Evolutionary conservation across 495 filamentous ascomycete genomes (phyloP).

Genomic region (Bacidia gigantensis): DNA sequence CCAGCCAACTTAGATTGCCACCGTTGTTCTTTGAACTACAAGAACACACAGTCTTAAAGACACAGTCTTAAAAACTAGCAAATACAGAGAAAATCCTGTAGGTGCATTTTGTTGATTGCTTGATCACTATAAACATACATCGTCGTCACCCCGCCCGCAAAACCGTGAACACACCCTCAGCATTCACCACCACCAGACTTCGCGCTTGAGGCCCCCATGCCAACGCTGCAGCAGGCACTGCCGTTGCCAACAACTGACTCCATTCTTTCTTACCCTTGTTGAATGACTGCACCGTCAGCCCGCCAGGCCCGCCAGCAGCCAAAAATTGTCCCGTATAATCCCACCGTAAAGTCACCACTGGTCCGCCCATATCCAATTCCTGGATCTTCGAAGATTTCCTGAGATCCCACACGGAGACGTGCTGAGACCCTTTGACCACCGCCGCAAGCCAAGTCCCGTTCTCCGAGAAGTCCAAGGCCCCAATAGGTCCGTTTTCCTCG

Average conservation of each 20-base stretch:
- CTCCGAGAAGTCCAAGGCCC: constrained; percentile 76
- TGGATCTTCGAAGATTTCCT: constrained; percentile 68
- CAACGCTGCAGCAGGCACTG: constrained; percentile 56
- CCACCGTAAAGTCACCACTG: constrained; percentile 61
- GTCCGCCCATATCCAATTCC: constrained; percentile 66
- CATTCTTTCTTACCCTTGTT: constrained; percentile 69
- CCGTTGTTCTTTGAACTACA: no score
- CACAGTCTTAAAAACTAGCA: no score
- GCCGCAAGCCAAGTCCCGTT: constrained; percentile 94
- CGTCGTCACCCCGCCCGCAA: constrained; percentile 28
- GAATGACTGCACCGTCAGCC: constrained; percentile 79
- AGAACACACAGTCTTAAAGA: no score
- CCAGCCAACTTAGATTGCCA: no score
- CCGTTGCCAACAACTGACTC: constrained; percentile 72
- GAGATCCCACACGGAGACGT: constrained; percentile 77
- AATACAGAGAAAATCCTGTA: no score
- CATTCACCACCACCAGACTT: constrained; percentile 58
- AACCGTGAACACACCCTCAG: constrained; percentile 58
- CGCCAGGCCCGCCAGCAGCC: constrained; percentile 64
- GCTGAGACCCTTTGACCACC: constrained; percentile 54
- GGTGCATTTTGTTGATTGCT: neutral
- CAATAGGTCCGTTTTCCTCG: constrained; percentile 49
- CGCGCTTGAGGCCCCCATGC: constrained; percentile 66
- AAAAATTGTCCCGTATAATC: constrained; percentile 94
- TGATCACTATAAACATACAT: neutral